Base-by-base conservation (phyloP, 495 filamentous ascomycete genomes). In the Neurospora discreta region DNA sequence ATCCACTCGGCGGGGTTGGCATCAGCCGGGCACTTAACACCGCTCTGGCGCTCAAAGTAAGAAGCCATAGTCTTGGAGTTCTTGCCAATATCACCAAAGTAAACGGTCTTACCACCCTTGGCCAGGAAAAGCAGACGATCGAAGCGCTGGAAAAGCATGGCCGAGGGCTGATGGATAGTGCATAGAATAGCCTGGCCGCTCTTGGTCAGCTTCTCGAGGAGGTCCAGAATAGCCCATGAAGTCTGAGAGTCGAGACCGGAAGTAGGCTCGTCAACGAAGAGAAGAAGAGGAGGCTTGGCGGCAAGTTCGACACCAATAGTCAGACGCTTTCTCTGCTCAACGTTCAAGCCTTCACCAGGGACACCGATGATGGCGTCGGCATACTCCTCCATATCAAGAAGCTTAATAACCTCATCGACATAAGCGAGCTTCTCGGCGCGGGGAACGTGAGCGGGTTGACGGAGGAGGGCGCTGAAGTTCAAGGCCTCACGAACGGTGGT, bases 1-100 rank as follows among this genome's bases (percentile, higher is more conserved):
- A 98, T 97, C 92, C 92, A 97, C 81, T 98, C 95, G 23, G 95
- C 95, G 38, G 93, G 93, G 81, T 92, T 98, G n/a, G 92, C 91
- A 18, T 91, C 89, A 3, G 77, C 73, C 3, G 91, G 91, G 80
- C 93, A 97, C 52, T 88, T 84, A 23, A 85, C 82, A 5, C 91
- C 92, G 67, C 94, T 91, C 76, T 94, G 91, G 68, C 85, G 84
- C 81, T 95, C 91, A 74, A 97, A 97, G 81, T 97, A 97, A 74
- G 80, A 86, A 2, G 88, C 87, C 73, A 97, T 80, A 20, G 84
- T 90, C 33, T 85, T 85, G 0, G 92, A 93, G 83, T 93, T 91
- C 73, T 92, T 84, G 41, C 93, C 93, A 69, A 97, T 93, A 7
- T 93, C 90, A 71, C 94, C 94, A 78, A 95, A 97, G 83, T 97